Evolutionary conservation across 768 basidiomycete genomes (phyloP), one percentile per base, ranked within the genome.

Genomic region (Phlebiopsis gigantea): DNA sequence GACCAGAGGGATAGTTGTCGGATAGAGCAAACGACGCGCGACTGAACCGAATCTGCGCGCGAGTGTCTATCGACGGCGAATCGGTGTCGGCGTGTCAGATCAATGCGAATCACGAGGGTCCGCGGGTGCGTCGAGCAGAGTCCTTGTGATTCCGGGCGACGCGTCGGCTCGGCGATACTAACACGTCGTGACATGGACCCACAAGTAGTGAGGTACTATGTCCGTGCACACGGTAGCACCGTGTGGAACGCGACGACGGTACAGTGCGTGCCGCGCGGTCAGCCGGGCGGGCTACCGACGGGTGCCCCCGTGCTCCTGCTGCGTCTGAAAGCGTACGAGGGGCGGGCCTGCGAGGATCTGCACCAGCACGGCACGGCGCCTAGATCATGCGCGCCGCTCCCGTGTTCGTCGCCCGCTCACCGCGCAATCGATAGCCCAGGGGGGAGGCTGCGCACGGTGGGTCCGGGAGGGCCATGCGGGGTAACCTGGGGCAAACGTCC

Each of bases 401-500:
- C 25, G 25, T 47, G 46, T 26, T 24, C 14, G 46, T 17, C 28
- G 9, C 12, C n/a, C 47, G 47, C 47, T 17, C 46, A 22, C 6
- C 10, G 46, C 46, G 26, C 15, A 24, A 25, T 10, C 34, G 34
- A 39, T 39, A 39, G 34, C 34, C 12, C 34, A 17, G 34, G 12
- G 34, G 29, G 15, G 14, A 17, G 12, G 8, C 15, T 28, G 21
- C 7, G 47, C 30, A 29, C 28, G 47, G 50, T 51, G 50, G 30
- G 29, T 15, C 48, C 19, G 12, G 15, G 34, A 21, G 34, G 17
- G 24, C 50, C 50, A 51, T 51, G 50, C 50, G 50, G 50, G 50
- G 50, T 51, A 49, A 49, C 48, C 48, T 49, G 48, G 48, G 48
- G 48, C 15, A 51, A 51, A 51, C 50, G 7, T 21, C 26, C 26